phyloP scores from a whole-genome alignment of 2,329 filamentous ascomycete genomes.

The Xylogone sp. region DNA sequence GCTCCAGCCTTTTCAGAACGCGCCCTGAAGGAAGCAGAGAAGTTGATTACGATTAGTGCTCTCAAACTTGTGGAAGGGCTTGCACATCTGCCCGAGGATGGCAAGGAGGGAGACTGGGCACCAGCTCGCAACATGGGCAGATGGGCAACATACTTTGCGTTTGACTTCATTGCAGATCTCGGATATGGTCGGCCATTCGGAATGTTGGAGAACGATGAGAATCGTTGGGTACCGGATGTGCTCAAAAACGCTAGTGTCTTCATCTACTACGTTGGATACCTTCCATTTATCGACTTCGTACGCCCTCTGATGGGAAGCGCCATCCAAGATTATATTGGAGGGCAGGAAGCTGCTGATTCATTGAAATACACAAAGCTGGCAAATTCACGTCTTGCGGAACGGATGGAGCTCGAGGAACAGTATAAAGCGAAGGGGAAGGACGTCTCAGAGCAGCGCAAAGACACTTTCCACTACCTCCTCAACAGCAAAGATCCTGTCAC shows the following conservation, averaged over 20 bases:
- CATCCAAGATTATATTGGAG: constrained; percentile 8
- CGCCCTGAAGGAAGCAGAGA: constrained; percentile 18
- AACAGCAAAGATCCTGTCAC: constrained; percentile 13
- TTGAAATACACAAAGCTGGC: constrained; percentile 8
- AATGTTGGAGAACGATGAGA: constrained; percentile 7
- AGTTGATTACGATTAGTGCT: too few relatives aligned
- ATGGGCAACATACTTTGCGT: too few relatives aligned
- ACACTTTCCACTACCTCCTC: constrained; percentile 15
- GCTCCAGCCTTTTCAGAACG: constrained; percentile 28
- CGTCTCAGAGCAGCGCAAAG: constrained; percentile 3
- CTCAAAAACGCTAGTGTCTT: constrained; percentile 9
- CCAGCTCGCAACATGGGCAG: constrained; percentile 4
- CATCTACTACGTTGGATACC: constrained; percentile 11
- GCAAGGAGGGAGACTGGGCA: constrained; percentile 1
- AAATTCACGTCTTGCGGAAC: constrained; percentile 6
- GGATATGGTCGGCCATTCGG: too few relatives aligned
- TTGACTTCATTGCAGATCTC: too few relatives aligned
- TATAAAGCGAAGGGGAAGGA: constrained; percentile 2
- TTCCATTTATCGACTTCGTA: constrained; percentile 9
- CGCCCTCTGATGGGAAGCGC: constrained; percentile 7
- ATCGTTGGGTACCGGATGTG: constrained; percentile 8
- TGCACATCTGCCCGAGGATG: too few relatives aligned
- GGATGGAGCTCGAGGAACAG: constrained; percentile 6
- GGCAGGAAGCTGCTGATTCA: constrained; percentile 10
- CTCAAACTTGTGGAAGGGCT: too few relatives aligned